phyloP scores from a whole-genome alignment of 495 filamentous ascomycete genomes.

The Corynascus novoguineensis region DNA sequence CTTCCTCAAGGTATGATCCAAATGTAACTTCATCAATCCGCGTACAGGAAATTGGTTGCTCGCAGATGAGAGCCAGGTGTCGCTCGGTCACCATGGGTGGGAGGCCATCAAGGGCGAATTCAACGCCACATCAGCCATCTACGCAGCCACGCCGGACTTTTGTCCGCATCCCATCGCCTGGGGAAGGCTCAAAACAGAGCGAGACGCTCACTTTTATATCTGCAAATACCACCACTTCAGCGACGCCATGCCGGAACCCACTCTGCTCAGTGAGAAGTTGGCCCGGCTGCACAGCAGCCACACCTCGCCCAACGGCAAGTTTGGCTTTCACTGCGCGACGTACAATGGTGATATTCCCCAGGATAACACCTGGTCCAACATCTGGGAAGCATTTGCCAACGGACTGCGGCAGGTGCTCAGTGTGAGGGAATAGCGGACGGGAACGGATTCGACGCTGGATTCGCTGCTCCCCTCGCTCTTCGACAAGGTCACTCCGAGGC shows the following conservation, averaged over 20 bases:
- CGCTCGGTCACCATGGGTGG: constrained; percentile 20
- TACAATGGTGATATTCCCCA: constrained; percentile 47
- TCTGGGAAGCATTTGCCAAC: constrained; percentile 42
- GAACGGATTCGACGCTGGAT: constrained; percentile 21
- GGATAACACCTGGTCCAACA: constrained; percentile 40
- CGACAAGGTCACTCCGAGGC: constrained; percentile 33
- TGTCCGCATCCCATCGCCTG: constrained; percentile 28
- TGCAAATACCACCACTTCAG: constrained; percentile 28
- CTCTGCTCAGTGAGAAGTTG: constrained; percentile 36
- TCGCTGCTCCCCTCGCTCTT: constrained; percentile 32
- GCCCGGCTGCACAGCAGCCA: constrained; percentile 41
- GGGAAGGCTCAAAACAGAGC: constrained; percentile 19
- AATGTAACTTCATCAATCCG: no score
- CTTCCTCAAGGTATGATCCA: no score
- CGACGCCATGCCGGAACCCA: constrained; percentile 37
- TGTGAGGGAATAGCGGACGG: constrained; percentile 18
- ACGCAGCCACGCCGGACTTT: constrained; percentile 26
- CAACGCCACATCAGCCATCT: constrained; percentile 25
- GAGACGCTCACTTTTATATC: constrained; percentile 27
- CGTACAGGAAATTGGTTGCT: no score
- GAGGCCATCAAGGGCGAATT: constrained; percentile 30
- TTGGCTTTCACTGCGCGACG: constrained; percentile 38
- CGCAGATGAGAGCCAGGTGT: no score
- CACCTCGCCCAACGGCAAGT: constrained; percentile 46
- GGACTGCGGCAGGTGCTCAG: constrained; percentile 14